Conservation (phyloP, 1,139 yeast species). For the Yamadazyma siamensis region DNA sequence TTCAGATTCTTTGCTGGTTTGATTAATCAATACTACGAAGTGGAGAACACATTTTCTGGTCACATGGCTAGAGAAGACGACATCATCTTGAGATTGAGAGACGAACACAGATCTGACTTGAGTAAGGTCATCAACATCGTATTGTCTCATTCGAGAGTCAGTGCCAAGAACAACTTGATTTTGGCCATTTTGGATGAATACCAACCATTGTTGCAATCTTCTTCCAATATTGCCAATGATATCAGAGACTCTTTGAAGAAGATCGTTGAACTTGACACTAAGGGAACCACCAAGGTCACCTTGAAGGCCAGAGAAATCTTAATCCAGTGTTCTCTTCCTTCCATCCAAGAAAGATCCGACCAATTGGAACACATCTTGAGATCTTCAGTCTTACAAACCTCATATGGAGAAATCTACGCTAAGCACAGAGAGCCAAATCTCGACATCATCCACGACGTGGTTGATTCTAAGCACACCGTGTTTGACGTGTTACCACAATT, state of each 20-base stretch:
- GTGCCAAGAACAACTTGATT: conserved; percentile 87
- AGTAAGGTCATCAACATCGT: conserved; percentile 67
- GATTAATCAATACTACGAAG: conserved; percentile 67
- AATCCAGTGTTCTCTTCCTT: conserved; percentile 94
- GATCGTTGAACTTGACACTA: conserved; percentile 82
- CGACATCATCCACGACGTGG: conserved; percentile 80
- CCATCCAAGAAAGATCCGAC: conserved; percentile 92
- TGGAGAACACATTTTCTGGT: conserved; percentile 77
- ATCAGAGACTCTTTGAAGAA: conserved; percentile 71
- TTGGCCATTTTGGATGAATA: conserved; percentile 81
- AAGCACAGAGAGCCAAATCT: conserved; percentile 81
- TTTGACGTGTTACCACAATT: conserved; percentile 94
- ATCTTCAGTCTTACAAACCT: conserved; percentile 84
- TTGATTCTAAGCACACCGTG: conserved; percentile 93
- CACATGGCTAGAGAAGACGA: conserved; percentile 78
- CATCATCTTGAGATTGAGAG: conserved; percentile 80
- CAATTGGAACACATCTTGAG: conserved; percentile 94
- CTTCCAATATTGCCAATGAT: conserved; percentile 65
- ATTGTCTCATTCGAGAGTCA: conserved; percentile 88
- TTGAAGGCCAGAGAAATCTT: conserved; percentile 93
- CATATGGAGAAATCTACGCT: conserved; percentile 78
- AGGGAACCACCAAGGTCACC: conserved; percentile 92
- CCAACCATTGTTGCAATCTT: conserved; percentile 68
- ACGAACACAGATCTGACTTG: conserved; percentile 77
- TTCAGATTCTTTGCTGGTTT: conserved; percentile 68